Evolutionary conservation across 768 basidiomycete genomes (phyloP), one percentile per base, ranked within the genome.

Genomic region (Tylopilus sp.): DNA sequence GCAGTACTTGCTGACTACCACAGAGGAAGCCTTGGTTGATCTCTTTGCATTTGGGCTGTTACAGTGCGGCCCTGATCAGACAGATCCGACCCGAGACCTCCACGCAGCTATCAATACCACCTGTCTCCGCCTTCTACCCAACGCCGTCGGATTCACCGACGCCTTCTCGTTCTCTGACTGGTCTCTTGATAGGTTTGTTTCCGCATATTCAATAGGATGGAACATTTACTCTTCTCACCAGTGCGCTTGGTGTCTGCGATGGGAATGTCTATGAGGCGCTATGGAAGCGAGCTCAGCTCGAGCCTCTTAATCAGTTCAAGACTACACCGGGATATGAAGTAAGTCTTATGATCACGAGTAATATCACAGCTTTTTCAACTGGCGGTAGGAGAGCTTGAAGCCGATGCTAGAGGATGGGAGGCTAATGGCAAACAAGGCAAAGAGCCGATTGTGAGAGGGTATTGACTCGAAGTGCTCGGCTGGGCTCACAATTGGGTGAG

Each of bases 101-200:
- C 79, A 85, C 11, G 59, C 75, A 20, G 69, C 77, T 5, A 79
- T 86, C 52, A 67, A 78, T 23, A 43, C 60, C 6, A 54, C 79
- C 1, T 86, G 83, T 61, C 57, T 67, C 8, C 73, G 74, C 42
- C 56, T 90, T 11, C 63, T 88, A 0, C 82, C 85, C 0, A 76
- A 91, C 51, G 78, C 77, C 6, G 79, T 90, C 47, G 84, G 81
- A 0, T 68, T 90, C 47, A 82, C 76, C 6, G 88, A 91, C 61
- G 81, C 85, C 3, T 88, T 91, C 62, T 83, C 81, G 0, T 86
- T 87, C 57, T 75, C 79, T 0, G 86, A 90, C 58, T 90, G 85
- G 83, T 80, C 87, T 46, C 69, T 90, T 17, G 79, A 88, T 56
- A 85, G 83, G 81, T 81, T 44, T 15, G 51, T 40, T 22, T 25